phyloP scores from a whole-genome alignment of 176 grass and related monocot genomes.

The Oryza meyeriana region DNA sequence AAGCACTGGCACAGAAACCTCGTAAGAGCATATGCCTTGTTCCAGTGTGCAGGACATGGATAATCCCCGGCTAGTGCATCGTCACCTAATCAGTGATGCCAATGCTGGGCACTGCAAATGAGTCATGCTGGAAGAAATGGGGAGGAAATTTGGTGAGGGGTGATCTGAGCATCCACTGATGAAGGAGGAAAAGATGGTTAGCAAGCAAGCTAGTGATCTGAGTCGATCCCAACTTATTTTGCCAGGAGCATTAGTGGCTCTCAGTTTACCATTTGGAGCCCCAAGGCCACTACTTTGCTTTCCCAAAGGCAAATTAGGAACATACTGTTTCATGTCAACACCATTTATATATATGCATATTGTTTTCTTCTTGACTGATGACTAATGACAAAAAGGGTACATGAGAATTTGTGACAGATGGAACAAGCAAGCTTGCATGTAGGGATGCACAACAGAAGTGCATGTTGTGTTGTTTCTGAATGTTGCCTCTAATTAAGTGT shows the following conservation, averaged over 20 bases:
- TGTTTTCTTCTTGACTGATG: neutral
- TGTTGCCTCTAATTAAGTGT: neutral
- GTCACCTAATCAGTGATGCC: slow-evolving; percentile 31
- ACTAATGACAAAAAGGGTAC: neutral
- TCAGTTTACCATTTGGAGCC: slow-evolving; percentile 29
- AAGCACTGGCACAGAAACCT: slow-evolving; percentile 30
- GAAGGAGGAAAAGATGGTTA: slow-evolving; percentile 7
- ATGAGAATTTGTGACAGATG: slow-evolving; percentile 34
- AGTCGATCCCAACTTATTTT: slow-evolving; percentile 47
- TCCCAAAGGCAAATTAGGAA: neutral
- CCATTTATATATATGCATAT: neutral
- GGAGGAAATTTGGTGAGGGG: slow-evolving; percentile 19
- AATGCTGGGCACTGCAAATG: slow-evolving; percentile 14
- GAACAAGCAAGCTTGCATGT: slow-evolving; percentile 41
- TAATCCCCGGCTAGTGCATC: slow-evolving; percentile 30
- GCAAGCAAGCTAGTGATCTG: slow-evolving; percentile 15
- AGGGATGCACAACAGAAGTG: slow-evolving; percentile 36
- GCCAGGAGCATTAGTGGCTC: slow-evolving; percentile 31
- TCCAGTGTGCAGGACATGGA: slow-evolving; percentile 39
- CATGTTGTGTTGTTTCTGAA: slow-evolving; percentile 12
- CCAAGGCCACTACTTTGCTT: neutral
- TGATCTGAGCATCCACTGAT: slow-evolving; percentile 53
- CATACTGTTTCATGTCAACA: slow-evolving; percentile 38
- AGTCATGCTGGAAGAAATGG: slow-evolving; percentile 11
- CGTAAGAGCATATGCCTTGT: slow-evolving; percentile 39